phyloP scores from a whole-genome alignment of 768 basidiomycete species.

The Myochromella boudieri region DNA sequence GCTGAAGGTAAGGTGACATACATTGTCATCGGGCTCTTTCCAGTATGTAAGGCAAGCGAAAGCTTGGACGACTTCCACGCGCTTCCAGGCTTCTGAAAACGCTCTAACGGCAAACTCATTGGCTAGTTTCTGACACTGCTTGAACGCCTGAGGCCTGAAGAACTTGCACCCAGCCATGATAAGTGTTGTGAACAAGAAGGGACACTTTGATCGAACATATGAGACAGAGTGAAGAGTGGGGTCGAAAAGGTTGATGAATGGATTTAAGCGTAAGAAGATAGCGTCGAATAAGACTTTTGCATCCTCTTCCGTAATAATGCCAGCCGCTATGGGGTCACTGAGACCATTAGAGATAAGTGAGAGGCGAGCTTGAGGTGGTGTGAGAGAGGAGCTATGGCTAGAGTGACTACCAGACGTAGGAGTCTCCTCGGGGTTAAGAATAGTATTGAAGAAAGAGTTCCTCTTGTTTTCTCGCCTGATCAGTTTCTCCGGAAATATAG shows the following conservation, averaged over 20 bases:
- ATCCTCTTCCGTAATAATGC: constrained; percentile 67
- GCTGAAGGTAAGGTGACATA: constrained; percentile 30
- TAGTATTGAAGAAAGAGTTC: constrained; percentile 81
- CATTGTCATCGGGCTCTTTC: constrained; percentile 85
- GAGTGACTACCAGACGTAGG: constrained; percentile 31
- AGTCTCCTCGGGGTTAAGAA: constrained; percentile 70
- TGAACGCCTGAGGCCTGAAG: constrained; percentile 68
- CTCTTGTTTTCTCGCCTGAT: constrained; percentile 70
- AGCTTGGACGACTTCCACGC: constrained; percentile 86
- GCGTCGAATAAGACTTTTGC: constrained; percentile 74
- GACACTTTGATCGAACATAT: constrained; percentile 79
- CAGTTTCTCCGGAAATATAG: constrained; percentile 71
- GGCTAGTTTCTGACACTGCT: constrained; percentile 68
- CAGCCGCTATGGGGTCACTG: constrained; percentile 71
- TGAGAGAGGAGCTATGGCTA: constrained; percentile 37
- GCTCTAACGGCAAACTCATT: constrained; percentile 75
- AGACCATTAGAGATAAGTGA: constrained; percentile 38
- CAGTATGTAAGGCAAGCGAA: constrained; percentile 89
- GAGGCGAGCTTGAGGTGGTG: constrained; percentile 37
- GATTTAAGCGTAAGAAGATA: constrained; percentile 82
- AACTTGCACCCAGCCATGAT: constrained; percentile 87
- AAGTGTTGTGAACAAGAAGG: constrained; percentile 82
- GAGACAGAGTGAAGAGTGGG: constrained; percentile 77
- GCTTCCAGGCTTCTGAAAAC: constrained; percentile 75
- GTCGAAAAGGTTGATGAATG: constrained; percentile 88